Evolutionary conservation across 2,329 filamentous ascomycete genomes (phyloP), one percentile per base, ranked within the genome.

Genomic region (Ceratocystis cacaofunesta): DNA sequence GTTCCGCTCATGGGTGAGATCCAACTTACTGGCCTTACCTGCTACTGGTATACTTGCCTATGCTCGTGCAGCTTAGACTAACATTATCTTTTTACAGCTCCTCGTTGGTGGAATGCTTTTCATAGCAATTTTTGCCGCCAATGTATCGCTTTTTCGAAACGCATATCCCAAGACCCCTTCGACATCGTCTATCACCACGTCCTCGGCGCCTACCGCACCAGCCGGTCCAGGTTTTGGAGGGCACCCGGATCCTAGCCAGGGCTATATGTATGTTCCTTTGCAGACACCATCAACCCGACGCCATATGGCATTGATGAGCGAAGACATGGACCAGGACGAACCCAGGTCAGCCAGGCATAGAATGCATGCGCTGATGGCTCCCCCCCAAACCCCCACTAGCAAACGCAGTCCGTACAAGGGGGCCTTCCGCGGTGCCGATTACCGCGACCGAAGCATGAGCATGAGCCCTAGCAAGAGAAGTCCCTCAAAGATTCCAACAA

Each of bases 1-100:
- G 69, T 87, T 90, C 75, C 96, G 96, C 75, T 80, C 81, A 8
- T 81, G 81, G 76, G 82, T 83, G 74, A 69, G 79, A 74, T 43
- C 19, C 22, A 22, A 5, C 19, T 52, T 28, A 25, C 19, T 17
- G 48, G 1, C 25, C 19, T 28, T 28, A 4, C 25, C 22, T 28
- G 1, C 15, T 52, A 5, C 6, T 10, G 22, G 19, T 25, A 25
- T 25, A 15, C 12, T 3, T 52, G 19, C 8, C 25, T 52, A 25
- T 12, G 22, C 17, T 8, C 2, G 22, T 5, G 17, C 22, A 22
- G 50, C 7, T n/a, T 66, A 65, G 12, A 57, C 7, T 57, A n/a
- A 61, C 28, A 58, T 55, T 6, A 15, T 30, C 3, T 17, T 65
- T 65, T 69, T 71, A 32, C 60, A 83, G 80, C 77, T 77, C 1